Evolutionary conservation across 2,329 filamentous ascomycete genomes (phyloP).

Genomic region (Leptoxyphium fumago): DNA sequence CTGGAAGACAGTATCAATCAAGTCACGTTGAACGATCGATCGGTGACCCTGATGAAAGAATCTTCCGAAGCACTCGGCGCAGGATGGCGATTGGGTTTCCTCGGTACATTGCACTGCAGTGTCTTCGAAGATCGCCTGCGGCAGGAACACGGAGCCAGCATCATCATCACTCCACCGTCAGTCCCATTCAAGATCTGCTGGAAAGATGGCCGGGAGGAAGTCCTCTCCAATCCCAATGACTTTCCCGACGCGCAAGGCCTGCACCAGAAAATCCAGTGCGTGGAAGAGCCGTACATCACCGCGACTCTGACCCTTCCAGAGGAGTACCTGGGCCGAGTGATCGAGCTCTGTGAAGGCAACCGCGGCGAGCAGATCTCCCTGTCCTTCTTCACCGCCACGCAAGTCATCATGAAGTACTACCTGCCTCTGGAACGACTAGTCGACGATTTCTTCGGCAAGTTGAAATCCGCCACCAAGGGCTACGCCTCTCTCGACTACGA

Average conservation of each 20-base stretch:
- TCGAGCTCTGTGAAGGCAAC: conserved; percentile 84
- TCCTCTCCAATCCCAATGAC: conserved; percentile 73
- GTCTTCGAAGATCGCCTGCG: conserved; percentile 92
- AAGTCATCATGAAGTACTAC: conserved; percentile 90
- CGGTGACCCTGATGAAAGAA: conserved; percentile 86
- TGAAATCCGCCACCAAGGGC: conserved; percentile 86
- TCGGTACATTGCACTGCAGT: conserved; percentile 96
- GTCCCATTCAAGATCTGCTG: conserved; percentile 82
- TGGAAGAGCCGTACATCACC: conserved; percentile 61
- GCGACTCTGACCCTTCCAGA: conserved; percentile 84
- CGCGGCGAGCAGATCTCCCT: conserved; percentile 77
- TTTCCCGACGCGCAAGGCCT: conserved; percentile 62
- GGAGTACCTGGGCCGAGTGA: conserved; percentile 85
- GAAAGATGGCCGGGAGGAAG: conserved; percentile 58
- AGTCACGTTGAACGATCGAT: conserved; percentile 85
- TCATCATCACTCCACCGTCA: conserved; percentile 93
- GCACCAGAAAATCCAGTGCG: conserved; percentile 41
- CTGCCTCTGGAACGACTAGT: conserved; percentile 80
- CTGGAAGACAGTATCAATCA: conserved; percentile 90
- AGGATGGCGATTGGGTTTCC: conserved; percentile 84
- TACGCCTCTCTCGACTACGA: conserved; percentile 96
- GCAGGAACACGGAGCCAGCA: conserved; percentile 84
- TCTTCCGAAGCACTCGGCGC: conserved; percentile 85
- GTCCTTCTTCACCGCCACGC: conserved; percentile 79
- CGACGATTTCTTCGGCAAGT: conserved; percentile 91